A percentile compares a stretch with the other conserved stretches of the same genome.
Evolutionary conservation across 2,329 filamentous ascomycete species (phyloP).

Genomic region (Thelonectria olida): DNA sequence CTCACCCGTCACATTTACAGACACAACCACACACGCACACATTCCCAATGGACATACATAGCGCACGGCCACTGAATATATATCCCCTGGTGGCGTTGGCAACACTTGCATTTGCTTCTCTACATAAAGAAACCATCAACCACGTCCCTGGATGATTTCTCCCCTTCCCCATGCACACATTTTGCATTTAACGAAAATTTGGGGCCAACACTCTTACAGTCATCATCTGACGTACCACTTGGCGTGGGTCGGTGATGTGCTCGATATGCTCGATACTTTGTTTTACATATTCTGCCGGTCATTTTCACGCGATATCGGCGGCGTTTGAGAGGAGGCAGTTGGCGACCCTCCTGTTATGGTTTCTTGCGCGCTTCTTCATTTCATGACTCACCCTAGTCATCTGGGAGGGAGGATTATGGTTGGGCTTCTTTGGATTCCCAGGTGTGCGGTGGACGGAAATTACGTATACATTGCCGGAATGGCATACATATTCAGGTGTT

Average conservation of each 20-base stretch:
- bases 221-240: constrained; percentile 24
- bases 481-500: constrained; percentile 25
- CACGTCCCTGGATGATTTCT: constrained; percentile 24
- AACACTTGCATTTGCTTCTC: constrained; percentile 28
- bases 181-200: constrained; percentile 22
- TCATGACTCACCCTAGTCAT: constrained; percentile 8
- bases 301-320: constrained; percentile 20
- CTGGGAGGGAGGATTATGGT: background rate
- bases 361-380: constrained; percentile 13
- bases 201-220: constrained; percentile 7
- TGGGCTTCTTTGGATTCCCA: constrained; percentile 10
- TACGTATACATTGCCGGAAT: constrained; percentile 15
- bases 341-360: constrained; percentile 16
- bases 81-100: constrained; percentile 16
- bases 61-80: background rate
- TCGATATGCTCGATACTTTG: constrained; percentile 25
- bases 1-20: background rate
- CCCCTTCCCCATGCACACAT: constrained; percentile 5
- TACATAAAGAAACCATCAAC: constrained; percentile 23
- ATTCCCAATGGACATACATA: constrained; percentile 17
- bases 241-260: constrained; percentile 27
- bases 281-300: constrained; percentile 21
- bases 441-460: constrained; percentile 25
- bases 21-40: background rate
- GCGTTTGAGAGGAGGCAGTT: constrained; percentile 32